A percentile compares a stretch with the other conserved stretches of the same genome.
These are phyloP conservation scores for Ceratobasidium sp. DNA, from an alignment of 1,284 basidiomycete genomes.

Conservation along the genomic window DNA sequence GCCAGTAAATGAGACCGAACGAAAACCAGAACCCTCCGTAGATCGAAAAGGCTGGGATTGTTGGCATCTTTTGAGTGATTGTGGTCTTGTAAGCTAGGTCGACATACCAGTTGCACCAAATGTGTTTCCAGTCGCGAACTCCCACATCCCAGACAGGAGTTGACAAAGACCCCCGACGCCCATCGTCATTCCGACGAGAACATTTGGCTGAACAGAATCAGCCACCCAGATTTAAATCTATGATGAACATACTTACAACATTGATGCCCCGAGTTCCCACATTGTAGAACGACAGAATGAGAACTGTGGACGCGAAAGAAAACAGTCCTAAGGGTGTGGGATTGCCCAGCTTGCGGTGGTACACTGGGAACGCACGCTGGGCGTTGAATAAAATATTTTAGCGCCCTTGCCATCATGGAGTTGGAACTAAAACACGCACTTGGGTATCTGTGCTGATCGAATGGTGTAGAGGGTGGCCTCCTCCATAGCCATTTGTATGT, in stretches of 20 bases:
- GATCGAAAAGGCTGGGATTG: constrained; percentile 46
- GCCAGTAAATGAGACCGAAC: constrained; percentile 44
- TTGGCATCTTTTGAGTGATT: too few relatives aligned
- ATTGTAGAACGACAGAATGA: constrained; percentile 57
- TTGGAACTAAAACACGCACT: not conserved
- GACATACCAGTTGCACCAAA: constrained; percentile 54
- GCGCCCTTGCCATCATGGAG: not conserved
- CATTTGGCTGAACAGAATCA: constrained; percentile 50
- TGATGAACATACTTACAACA: constrained; percentile 26
- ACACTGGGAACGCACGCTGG: constrained; percentile 35
- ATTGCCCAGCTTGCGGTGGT: constrained; percentile 52
- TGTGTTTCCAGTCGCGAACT: constrained; percentile 53
- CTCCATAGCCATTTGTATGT: not conserved
- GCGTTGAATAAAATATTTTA: not conserved
- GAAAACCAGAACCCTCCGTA: constrained; percentile 49
- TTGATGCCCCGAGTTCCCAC: constrained; percentile 26
- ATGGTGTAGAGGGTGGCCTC: not conserved
- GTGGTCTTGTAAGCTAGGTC: not conserved
- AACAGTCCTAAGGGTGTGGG: constrained; percentile 57
- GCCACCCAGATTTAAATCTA: too few relatives aligned
- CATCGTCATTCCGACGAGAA: constrained; percentile 49
- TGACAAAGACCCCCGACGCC: constrained; percentile 53
- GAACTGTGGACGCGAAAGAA: constrained; percentile 59
- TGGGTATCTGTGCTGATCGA: constrained; percentile 28
- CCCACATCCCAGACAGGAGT: constrained; percentile 56